These are phyloP conservation scores for Solanum corneliomulleri DNA, from an alignment of 257 asterid species.

Conservation along the genomic window DNA sequence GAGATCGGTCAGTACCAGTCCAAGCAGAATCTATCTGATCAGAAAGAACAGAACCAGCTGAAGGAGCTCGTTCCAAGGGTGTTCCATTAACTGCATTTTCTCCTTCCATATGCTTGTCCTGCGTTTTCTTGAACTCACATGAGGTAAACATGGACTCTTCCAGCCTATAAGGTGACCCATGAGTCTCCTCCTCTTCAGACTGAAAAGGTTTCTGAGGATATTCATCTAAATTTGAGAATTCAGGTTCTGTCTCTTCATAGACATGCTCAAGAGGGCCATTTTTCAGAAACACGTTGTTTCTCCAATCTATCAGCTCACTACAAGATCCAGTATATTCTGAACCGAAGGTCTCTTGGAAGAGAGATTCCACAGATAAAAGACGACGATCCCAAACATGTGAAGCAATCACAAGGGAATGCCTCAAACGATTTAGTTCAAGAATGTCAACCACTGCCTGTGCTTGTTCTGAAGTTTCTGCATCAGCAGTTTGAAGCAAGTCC, in stretches of 20 bases:
- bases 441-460: conserved; percentile 37
- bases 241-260: conserved; percentile 20
- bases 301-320: conserved; percentile 12
- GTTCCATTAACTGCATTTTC: conserved; percentile 8
- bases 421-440: conserved; percentile 69
- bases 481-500: conserved; percentile 42
- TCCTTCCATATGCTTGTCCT: conserved; percentile 5
- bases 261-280: conserved; percentile 18
- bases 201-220: conserved; percentile 6
- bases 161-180: not conserved
- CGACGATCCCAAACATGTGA: conserved; percentile 66
- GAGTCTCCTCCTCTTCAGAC: conserved; percentile 2
- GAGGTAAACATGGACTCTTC: conserved; percentile 15
- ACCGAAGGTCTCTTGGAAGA: conserved; percentile 31
- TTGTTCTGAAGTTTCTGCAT: conserved; percentile 10
- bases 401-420: conserved; percentile 55
- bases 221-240: conserved; percentile 17
- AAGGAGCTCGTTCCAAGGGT: conserved; percentile 46
- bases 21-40: conserved; percentile 88
- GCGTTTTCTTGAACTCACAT: conserved; percentile 2
- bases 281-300: conserved; percentile 11
- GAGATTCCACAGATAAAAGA: conserved; percentile 40
- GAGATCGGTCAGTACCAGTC: conserved; percentile 64
- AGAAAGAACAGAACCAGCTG: conserved; percentile 69
- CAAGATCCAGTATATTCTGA: conserved; percentile 13